Conservation (phyloP, 2,329 filamentous ascomycete species). For the Sporothrix mexicana region DNA sequence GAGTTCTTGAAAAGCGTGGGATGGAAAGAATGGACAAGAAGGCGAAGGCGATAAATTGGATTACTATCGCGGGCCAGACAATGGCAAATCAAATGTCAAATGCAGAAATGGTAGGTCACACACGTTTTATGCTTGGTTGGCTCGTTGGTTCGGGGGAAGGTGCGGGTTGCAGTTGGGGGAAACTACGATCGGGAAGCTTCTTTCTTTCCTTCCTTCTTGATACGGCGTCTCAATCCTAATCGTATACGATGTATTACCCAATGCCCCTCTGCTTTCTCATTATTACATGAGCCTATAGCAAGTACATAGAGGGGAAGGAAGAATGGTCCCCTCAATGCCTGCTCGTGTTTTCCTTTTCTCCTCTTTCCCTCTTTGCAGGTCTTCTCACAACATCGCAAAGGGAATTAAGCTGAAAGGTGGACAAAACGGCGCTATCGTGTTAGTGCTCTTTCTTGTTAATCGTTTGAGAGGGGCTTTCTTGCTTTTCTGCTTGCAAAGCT, state of each 20-base stretch:
- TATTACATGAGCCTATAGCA: slow-evolving; percentile 28
- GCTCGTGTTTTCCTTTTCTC: neutral
- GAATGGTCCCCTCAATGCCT: neutral
- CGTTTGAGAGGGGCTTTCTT: slow-evolving; percentile 7
- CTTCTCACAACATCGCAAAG: too few relatives aligned
- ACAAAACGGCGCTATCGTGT: neutral
- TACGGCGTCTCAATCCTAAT: neutral
- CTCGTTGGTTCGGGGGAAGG: neutral
- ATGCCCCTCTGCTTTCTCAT: slow-evolving; percentile 8
- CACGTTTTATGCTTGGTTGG: slow-evolving; percentile 17
- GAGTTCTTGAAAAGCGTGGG: neutral
- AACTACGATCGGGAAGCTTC: neutral
- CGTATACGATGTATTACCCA: neutral
- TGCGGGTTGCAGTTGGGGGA: neutral
- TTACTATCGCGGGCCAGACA: slow-evolving; percentile 3
- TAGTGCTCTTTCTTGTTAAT: neutral
- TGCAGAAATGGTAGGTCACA: neutral
- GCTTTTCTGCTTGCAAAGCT: slow-evolving; percentile 20
- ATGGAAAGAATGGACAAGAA: neutral
- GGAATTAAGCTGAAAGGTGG: too few relatives aligned
- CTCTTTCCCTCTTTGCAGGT: neutral
- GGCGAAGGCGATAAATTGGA: neutral
- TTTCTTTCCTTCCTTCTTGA: neutral
- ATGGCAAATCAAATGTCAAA: neutral
- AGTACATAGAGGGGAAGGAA: neutral